phyloP scores from a whole-genome alignment of 768 basidiomycete genomes.

The Tremella fuciformis region DNA sequence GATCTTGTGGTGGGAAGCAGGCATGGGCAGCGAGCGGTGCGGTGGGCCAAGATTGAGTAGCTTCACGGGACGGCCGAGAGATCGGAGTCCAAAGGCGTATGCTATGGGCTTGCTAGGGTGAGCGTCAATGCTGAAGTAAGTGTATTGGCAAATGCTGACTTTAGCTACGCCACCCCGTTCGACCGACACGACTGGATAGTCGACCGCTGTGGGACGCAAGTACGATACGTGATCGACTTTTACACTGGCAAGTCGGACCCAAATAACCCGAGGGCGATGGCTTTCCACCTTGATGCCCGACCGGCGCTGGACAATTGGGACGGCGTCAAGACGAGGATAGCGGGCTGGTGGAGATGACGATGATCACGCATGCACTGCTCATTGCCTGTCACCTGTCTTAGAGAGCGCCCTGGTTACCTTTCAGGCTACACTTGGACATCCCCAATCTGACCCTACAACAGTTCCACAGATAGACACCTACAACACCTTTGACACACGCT shows the following conservation, averaged over 20 bases:
- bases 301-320: slow-evolving; percentile 95
- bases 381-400: too few relatives aligned
- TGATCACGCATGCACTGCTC: neutral
- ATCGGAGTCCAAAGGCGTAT: slow-evolving; percentile 75
- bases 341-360: slow-evolving; percentile 57
- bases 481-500: too few relatives aligned
- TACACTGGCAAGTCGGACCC: slow-evolving; percentile 67
- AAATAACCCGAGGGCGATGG: slow-evolving; percentile 54
- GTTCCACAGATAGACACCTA: too few relatives aligned
- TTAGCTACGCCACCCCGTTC: slow-evolving; percentile 87
- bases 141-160: neutral
- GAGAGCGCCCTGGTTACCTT: too few relatives aligned
- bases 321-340: slow-evolving; percentile 76
- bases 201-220: slow-evolving; percentile 81
- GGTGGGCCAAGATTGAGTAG: slow-evolving; percentile 44
- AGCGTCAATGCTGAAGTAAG: slow-evolving; percentile 35
- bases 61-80: slow-evolving; percentile 83
- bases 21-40: slow-evolving; percentile 75
- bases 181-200: slow-evolving; percentile 97
- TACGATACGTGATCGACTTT: slow-evolving; percentile 97
- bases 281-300: slow-evolving; percentile 90
- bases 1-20: slow-evolving; percentile 75
- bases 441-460: too few relatives aligned
- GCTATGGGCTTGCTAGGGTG: slow-evolving; percentile 83
- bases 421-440: too few relatives aligned